A percentile compares a stretch with the other conserved stretches of the same genome.
Evolutionary conservation across 495 filamentous ascomycete genomes (phyloP).

Genomic region (Daldinia bambusicola): DNA sequence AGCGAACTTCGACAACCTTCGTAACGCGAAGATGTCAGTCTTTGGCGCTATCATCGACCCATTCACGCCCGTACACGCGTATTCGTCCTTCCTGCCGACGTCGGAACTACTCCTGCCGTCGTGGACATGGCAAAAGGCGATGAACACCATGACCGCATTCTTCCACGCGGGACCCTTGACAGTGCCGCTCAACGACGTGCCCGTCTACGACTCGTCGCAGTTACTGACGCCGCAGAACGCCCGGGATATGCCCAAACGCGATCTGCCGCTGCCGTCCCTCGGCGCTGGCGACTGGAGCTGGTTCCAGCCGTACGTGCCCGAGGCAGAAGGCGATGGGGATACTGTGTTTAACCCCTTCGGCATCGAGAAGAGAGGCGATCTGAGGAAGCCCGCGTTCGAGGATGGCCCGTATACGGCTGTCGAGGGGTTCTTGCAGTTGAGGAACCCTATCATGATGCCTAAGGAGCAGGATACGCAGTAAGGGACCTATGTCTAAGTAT

Average conservation of each 20-base stretch:
- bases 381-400: constrained; percentile 47
- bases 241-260: constrained; percentile 5
- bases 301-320: constrained; percentile 57
- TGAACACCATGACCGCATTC: constrained; percentile 59
- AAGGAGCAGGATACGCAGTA: not conserved
- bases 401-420: constrained; percentile 54
- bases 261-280: constrained; percentile 42
- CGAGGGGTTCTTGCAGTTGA: constrained; percentile 56
- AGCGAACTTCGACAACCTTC: constrained; percentile 15
- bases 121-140: constrained; percentile 57
- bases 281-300: constrained; percentile 53
- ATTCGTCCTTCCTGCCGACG: constrained; percentile 53
- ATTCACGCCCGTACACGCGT: constrained; percentile 55
- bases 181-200: constrained; percentile 45
- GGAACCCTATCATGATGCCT: not conserved
- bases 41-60: constrained; percentile 60
- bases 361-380: constrained; percentile 36
- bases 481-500: not conserved
- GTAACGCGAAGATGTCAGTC: constrained; percentile 32
- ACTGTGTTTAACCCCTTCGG: constrained; percentile 41
- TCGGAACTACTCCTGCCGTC: constrained; percentile 49
- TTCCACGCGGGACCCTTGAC: constrained; percentile 57
- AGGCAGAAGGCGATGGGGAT: constrained; percentile 7
- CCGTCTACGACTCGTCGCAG: constrained; percentile 27
- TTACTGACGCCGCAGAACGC: constrained; percentile 29